These are phyloP conservation scores for Euptelea pleiosperma DNA, from an alignment of 164 flowering plant species.

Conservation along the genomic window DNA sequence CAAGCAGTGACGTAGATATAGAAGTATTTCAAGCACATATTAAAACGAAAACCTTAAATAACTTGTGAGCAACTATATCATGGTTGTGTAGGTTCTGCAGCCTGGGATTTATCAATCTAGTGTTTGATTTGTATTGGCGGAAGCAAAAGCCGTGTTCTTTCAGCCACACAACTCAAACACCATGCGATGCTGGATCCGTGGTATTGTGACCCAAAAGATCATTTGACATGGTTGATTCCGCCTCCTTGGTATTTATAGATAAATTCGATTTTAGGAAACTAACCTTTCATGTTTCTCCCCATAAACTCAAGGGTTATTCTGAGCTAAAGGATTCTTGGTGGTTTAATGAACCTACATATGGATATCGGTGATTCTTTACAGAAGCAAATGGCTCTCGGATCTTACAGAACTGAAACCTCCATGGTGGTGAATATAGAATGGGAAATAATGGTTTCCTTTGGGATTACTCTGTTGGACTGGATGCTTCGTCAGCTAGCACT, in stretches of 20 bases:
- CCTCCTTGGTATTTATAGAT: not conserved
- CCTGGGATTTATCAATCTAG: too few species aligned
- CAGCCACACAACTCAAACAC: too few species aligned
- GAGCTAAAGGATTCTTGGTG: not conserved
- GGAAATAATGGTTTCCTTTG: not conserved
- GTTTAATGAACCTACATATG: not conserved
- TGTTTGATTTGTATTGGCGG: too few species aligned
- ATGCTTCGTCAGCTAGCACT: conserved; percentile 18
- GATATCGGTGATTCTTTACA: conserved; percentile 2
- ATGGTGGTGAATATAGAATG: not conserved
- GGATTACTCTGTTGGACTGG: conserved; percentile 3
- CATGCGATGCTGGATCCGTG: not conserved
- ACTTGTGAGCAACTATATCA: too few species aligned
- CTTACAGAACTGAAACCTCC: not conserved
- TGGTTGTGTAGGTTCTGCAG: too few species aligned
- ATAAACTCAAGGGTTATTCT: not conserved
- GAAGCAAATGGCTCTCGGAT: conserved; percentile 1
- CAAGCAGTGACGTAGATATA: conserved; percentile 32
- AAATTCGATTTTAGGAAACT: not conserved
- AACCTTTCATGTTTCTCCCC: too few species aligned
- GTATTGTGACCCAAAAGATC: not conserved
- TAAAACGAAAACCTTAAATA: conserved; percentile 1
- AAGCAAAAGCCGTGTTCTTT: too few species aligned
- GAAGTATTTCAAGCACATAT: conserved; percentile 30
- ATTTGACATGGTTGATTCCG: not conserved